These are phyloP conservation scores for Xylaria acuta DNA, from an alignment of 495 filamentous ascomycete species.

Conservation along the genomic window DNA sequence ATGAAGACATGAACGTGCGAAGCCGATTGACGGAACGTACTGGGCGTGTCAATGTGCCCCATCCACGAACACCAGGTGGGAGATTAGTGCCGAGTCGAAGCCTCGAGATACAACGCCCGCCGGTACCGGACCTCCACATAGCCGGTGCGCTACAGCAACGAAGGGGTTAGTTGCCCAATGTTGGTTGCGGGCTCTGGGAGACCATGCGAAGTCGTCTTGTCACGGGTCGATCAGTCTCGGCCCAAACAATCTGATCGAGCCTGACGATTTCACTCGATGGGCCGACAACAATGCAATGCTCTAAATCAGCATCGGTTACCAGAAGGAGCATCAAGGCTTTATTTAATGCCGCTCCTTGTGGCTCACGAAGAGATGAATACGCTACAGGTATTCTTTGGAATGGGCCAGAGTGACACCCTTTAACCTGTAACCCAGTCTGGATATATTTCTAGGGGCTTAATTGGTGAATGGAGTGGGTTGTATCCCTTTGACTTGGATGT, in stretches of 20 bases:
- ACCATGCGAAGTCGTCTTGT: conserved; percentile 3
- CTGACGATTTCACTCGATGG: background rate
- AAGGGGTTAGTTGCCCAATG: conserved; percentile 31
- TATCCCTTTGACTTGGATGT: background rate
- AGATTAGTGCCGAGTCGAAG: conserved; percentile 54
- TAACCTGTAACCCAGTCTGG: background rate
- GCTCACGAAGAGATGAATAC: background rate
- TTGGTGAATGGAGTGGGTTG: background rate
- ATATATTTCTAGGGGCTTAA: background rate
- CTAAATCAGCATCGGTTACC: background rate
- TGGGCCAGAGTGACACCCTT: background rate
- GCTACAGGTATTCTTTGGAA: background rate
- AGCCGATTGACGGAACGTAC: conserved; percentile 48
- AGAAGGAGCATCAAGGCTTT: background rate
- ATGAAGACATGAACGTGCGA: conserved; percentile 42
- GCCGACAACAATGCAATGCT: background rate
- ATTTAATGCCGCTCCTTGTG: background rate
- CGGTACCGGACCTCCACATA: conserved; percentile 41
- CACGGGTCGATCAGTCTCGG: background rate
- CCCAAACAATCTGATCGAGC: background rate
- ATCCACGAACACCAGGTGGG: conserved; percentile 61
- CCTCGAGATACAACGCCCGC: conserved; percentile 53
- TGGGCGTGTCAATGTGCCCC: conserved; percentile 60
- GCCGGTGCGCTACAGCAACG: conserved; percentile 32
- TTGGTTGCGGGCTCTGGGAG: conserved; percentile 26